Conservation (phyloP, 1,139 yeast species). For the Yamadazyma friedrichii region DNA sequence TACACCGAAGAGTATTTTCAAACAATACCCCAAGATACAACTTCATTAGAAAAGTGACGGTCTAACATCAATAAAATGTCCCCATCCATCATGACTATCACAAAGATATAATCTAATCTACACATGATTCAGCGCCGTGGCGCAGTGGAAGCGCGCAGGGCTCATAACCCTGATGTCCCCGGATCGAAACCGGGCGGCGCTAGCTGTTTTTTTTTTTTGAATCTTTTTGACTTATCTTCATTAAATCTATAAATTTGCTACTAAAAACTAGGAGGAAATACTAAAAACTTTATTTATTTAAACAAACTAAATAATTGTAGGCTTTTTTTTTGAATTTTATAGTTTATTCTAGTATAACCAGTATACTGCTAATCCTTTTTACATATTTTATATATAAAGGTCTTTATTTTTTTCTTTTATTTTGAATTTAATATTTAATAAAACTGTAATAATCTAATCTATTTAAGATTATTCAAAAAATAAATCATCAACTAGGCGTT, state of each 20-base stretch:
- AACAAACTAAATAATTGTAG: neutral
- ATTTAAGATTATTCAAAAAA: constrained; percentile 4
- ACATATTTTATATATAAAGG: neutral
- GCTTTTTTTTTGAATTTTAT: neutral
- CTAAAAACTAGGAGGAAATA: neutral
- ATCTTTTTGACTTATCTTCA: neutral
- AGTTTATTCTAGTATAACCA: constrained; percentile 1
- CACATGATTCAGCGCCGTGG: constrained; percentile 63
- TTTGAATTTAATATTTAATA: neutral
- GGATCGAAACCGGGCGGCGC: constrained; percentile 99
- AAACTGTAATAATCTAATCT: no score
- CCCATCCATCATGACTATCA: no score
- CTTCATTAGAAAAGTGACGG: no score
- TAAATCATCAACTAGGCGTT: constrained; percentile 12
- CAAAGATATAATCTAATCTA: no score
- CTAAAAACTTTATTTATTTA: neutral
- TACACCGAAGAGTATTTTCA: no score
- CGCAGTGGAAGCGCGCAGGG: constrained; percentile 99
- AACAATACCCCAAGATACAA: no score
- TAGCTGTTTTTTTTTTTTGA: constrained; percentile 35
- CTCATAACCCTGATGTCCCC: constrained; percentile 99
- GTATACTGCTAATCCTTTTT: neutral
- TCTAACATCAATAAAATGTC: no score
- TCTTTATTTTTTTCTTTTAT: neutral
- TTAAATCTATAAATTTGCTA: no score